phyloP scores from a whole-genome alignment of 2,329 filamentous ascomycete genomes.

The Plectosphaerella sp. region DNA sequence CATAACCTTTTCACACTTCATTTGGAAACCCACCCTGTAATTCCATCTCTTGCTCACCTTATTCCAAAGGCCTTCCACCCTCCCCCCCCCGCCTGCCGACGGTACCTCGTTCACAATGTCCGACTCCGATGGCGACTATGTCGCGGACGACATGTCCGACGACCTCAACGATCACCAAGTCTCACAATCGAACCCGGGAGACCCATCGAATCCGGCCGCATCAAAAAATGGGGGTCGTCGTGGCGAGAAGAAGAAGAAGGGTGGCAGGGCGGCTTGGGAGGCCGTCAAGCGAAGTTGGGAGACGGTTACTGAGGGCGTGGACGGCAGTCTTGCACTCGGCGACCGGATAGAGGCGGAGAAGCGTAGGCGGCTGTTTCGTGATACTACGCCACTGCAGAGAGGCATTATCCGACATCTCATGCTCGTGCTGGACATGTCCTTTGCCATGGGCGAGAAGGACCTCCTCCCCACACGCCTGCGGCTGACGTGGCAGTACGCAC shows the following conservation, averaged over 20 bases:
- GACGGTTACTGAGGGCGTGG: slow-evolving; percentile 70
- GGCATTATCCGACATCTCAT: slow-evolving; percentile 97
- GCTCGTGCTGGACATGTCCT: slow-evolving; percentile 85
- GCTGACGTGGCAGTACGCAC: slow-evolving; percentile 75
- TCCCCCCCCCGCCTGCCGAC: neutral
- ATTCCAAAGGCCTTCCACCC: neutral
- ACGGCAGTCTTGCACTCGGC: slow-evolving; percentile 74
- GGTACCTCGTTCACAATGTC: slow-evolving; percentile 45
- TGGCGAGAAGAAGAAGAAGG: slow-evolving; percentile 19
- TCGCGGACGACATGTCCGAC: slow-evolving; percentile 58
- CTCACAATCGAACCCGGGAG: slow-evolving; percentile 28
- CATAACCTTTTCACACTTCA: neutral
- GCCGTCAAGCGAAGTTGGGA: slow-evolving; percentile 67
- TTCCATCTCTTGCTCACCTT: neutral
- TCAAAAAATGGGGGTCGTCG: slow-evolving; percentile 1
- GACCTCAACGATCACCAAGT: slow-evolving; percentile 52
- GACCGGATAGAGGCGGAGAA: slow-evolving; percentile 78
- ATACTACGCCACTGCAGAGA: slow-evolving; percentile 91
- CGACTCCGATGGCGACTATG: slow-evolving; percentile 69
- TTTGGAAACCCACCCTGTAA: neutral
- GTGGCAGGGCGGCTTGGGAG: slow-evolving; percentile 54
- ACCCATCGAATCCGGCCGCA: slow-evolving; percentile 16
- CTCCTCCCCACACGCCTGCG: slow-evolving; percentile 83
- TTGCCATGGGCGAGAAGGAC: slow-evolving; percentile 94
- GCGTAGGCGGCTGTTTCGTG: slow-evolving; percentile 74